These are phyloP conservation scores for Stentor roeselii DNA, from an alignment of 73 alveolate species.

Conservation along the genomic window DNA sequence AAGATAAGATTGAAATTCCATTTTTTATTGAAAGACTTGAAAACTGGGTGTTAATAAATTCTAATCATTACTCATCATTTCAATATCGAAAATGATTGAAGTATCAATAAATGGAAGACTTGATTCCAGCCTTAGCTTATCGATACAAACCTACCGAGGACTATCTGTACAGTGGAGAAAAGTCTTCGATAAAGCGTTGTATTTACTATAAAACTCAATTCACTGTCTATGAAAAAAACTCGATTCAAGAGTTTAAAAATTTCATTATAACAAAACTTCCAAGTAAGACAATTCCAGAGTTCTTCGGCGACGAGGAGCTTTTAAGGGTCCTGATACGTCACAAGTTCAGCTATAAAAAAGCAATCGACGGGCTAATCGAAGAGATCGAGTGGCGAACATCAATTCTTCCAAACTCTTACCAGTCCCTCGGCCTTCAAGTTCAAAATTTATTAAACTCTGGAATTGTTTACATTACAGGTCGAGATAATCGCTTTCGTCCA, in stretches of 20 bases:
- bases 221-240: neutral
- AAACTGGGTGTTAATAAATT: too few relatives aligned
- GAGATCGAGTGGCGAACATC: neutral
- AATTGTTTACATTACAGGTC: neutral
- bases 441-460: neutral
- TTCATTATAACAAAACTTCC: neutral
- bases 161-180: neutral
- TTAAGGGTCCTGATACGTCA: neutral
- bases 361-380: neutral
- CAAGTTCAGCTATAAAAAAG: neutral
- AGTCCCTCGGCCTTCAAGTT: neutral
- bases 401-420: neutral
- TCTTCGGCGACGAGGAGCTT: neutral
- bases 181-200: neutral
- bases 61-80: too few relatives aligned
- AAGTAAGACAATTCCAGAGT: neutral
- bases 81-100: too few relatives aligned
- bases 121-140: neutral
- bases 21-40: too few relatives aligned
- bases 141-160: neutral
- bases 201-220: neutral
- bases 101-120: neutral
- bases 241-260: neutral
- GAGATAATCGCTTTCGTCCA: neutral
- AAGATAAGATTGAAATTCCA: neutral